These are phyloP conservation scores for Trypanosoma conorhini DNA, from an alignment of 208 protist genomes.

Conservation along the genomic window DNA sequence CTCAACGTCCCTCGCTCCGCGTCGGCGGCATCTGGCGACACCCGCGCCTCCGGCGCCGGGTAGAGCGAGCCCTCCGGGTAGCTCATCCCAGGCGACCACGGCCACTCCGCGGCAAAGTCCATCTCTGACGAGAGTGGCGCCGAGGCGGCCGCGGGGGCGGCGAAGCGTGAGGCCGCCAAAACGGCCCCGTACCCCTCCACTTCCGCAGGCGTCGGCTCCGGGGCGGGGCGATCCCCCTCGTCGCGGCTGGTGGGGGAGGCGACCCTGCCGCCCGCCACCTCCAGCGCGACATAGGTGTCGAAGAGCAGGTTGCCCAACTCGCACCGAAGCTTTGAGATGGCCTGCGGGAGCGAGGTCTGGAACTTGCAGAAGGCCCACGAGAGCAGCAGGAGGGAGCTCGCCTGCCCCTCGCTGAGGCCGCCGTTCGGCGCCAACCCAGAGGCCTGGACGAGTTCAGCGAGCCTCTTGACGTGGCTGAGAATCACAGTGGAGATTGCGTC, in stretches of 20 bases:
- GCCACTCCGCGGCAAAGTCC: slow-evolving; percentile 18
- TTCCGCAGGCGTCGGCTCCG: neutral
- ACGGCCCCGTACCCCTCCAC: neutral
- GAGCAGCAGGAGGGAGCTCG: slow-evolving; percentile 1
- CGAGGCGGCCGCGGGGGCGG: neutral
- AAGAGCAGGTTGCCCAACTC: slow-evolving; percentile 30
- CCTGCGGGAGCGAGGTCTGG: slow-evolving; percentile 3
- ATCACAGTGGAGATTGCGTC: slow-evolving; percentile 18
- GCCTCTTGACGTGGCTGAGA: slow-evolving; percentile 5
- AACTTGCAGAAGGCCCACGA: slow-evolving; percentile 10
- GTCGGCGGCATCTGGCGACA: neutral
- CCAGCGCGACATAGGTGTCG: slow-evolving; percentile 22
- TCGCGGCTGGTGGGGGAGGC: neutral
- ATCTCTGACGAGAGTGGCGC: neutral
- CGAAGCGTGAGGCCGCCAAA: neutral
- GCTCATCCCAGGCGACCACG: neutral
- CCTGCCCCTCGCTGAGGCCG: slow-evolving; percentile 13
- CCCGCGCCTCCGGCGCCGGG: neutral
- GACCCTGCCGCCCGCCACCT: neutral
- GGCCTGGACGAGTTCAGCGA: neutral
- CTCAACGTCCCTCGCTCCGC: neutral
- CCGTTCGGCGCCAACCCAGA: neutral
- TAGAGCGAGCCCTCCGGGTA: slow-evolving; percentile 5
- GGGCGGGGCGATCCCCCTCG: neutral
- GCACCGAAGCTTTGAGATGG: slow-evolving; percentile 14